phyloP scores from a whole-genome alignment of 176 grass and related monocot genomes.

The Aegilops tauschii region DNA sequence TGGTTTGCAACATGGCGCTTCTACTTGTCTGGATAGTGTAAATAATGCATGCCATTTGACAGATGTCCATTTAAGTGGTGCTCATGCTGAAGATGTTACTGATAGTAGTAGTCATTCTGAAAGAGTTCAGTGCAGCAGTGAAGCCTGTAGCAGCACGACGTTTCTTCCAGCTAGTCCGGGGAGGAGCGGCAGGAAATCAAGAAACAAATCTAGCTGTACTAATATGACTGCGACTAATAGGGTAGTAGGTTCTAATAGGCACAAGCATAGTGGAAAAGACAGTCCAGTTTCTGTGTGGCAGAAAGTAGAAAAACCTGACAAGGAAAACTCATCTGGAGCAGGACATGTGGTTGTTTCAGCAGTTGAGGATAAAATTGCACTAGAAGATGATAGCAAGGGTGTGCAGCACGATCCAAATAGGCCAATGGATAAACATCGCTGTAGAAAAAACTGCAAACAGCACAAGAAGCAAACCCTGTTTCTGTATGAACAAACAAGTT shows the following conservation, averaged over 20 bases:
- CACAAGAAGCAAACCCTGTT: slow-evolving; percentile 29
- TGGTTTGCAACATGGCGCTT: neutral
- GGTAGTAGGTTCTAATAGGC: slow-evolving; percentile 22
- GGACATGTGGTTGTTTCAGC: neutral
- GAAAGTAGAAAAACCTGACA: slow-evolving; percentile 47
- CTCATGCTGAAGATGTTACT: slow-evolving; percentile 34
- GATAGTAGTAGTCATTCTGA: slow-evolving; percentile 21
- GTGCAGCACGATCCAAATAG: slow-evolving; percentile 20
- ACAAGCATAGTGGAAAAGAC: slow-evolving; percentile 35
- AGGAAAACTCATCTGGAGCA: slow-evolving; percentile 20
- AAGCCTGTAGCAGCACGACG: slow-evolving; percentile 42
- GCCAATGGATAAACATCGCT: slow-evolving; percentile 13
- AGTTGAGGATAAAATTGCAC: slow-evolving; percentile 24
- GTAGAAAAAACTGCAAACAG: slow-evolving; percentile 31
- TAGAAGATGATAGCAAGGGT: slow-evolving; percentile 17
- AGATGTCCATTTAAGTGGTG: slow-evolving; percentile 1
- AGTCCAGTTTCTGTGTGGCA: slow-evolving; percentile 42
- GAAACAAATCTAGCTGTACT: slow-evolving; percentile 22
- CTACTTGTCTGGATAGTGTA: neutral
- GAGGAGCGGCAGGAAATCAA: slow-evolving; percentile 27
- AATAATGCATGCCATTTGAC: neutral
- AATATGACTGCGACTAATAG: slow-evolving; percentile 25
- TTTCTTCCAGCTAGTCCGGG: slow-evolving; percentile 35
- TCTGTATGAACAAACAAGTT: slow-evolving; percentile 23
- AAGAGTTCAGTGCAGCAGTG: slow-evolving; percentile 42